Evolutionary conservation across 2,329 filamentous ascomycete genomes (phyloP).

Genomic region (Fusarium cyanostomum): DNA sequence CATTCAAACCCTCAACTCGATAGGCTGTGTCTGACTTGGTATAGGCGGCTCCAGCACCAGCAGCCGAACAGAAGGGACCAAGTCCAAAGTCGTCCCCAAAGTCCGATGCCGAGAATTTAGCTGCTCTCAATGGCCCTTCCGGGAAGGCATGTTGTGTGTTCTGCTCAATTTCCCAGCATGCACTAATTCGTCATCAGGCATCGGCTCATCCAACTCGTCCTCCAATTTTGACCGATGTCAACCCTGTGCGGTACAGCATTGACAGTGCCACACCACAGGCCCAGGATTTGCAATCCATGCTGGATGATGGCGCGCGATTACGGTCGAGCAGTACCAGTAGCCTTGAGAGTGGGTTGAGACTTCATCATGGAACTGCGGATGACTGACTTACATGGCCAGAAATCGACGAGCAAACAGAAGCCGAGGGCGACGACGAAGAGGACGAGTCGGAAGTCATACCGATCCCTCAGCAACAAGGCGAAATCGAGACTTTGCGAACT

Average conservation of each 20-base stretch:
- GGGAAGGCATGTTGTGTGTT: constrained; percentile 36
- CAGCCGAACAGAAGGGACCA: constrained; percentile 47
- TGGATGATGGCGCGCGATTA: constrained; percentile 62
- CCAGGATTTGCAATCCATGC: constrained; percentile 81
- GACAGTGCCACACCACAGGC: constrained; percentile 82
- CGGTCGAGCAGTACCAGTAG: constrained; percentile 77
- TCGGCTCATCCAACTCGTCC: constrained; percentile 65
- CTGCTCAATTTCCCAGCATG: neutral
- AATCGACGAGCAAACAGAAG: constrained; percentile 64
- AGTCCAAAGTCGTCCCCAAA: constrained; percentile 51
- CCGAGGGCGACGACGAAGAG: constrained; percentile 64
- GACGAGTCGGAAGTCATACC: constrained; percentile 56
- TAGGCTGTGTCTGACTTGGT: constrained; percentile 33
- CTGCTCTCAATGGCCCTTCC: constrained; percentile 30
- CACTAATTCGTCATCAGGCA: constrained; percentile 20
- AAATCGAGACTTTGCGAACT: constrained; percentile 74
- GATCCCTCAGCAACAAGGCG: constrained; percentile 60
- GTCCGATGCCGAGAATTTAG: constrained; percentile 49
- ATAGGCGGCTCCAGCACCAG: constrained; percentile 56
- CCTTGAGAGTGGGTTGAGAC: constrained; percentile 72
- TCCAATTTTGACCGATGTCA: constrained; percentile 78
- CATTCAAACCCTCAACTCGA: neutral
- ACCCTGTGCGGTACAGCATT: constrained; percentile 70
- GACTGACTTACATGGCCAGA: constrained; percentile 54
- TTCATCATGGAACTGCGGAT: neutral